Conservation (phyloP, 768 basidiomycete species). For the Boletus tylopilopsis region DNA sequence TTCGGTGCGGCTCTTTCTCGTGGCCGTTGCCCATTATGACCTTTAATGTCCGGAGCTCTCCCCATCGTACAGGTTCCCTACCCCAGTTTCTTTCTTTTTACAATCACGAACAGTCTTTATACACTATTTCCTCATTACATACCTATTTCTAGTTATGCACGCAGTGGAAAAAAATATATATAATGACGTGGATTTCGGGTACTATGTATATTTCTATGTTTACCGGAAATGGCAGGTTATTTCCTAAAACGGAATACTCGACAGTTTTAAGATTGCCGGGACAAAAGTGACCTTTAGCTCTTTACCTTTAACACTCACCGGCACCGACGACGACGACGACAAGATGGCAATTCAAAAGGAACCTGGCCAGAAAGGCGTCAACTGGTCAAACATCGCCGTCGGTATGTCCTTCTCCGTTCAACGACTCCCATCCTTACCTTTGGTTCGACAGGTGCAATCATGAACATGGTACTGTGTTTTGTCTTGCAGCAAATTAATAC, state of each 20-base stretch:
- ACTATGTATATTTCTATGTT: too few species aligned
- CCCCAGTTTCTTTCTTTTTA: neutral
- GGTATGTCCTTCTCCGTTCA: constrained; percentile 48
- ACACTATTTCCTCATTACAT: constrained; percentile 24
- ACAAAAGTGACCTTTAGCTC: too few species aligned
- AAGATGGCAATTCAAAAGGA: constrained; percentile 79
- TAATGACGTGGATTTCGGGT: too few species aligned
- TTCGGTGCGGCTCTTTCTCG: constrained; percentile 29
- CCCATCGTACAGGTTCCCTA: too few species aligned
- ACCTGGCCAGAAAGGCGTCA: constrained; percentile 88
- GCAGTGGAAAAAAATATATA: too few species aligned
- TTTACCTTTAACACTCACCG: neutral
- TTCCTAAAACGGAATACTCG: too few species aligned
- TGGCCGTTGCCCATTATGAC: constrained; percentile 12
- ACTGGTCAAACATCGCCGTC: constrained; percentile 94
- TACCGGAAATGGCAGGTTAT: constrained; percentile 4
- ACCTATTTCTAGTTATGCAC: constrained; percentile 25
- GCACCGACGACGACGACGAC: constrained; percentile 1
- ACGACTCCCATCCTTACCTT: constrained; percentile 16
- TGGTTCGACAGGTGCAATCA: constrained; percentile 70
- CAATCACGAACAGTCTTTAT: constrained; percentile 20
- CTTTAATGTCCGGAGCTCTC: constrained; percentile 12
- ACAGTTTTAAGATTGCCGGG: too few species aligned
- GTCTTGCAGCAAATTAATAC: constrained; percentile 24
- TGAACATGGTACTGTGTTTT: constrained; percentile 85